phyloP scores from a whole-genome alignment of 192 early-diverging fungal species.

The Gigaspora rosea region DNA sequence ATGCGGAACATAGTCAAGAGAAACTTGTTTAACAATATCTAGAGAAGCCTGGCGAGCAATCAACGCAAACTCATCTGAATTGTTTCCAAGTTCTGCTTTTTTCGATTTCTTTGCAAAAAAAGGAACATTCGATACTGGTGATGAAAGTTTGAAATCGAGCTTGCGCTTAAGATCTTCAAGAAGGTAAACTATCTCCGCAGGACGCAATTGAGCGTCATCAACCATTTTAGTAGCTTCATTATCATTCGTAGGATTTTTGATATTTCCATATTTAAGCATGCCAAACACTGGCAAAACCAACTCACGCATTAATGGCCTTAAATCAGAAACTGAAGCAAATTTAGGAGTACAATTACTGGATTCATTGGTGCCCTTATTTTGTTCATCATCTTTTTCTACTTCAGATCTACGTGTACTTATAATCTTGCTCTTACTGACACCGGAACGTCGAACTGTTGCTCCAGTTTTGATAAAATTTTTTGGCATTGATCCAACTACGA shows the following conservation, averaged over 20 bases:
- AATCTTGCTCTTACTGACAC: conserved; percentile 22
- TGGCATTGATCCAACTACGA: neutral
- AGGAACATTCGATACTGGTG: conserved; percentile 27
- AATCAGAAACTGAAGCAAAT: conserved; percentile 24
- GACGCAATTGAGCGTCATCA: conserved; percentile 31
- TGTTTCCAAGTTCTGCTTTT: conserved; percentile 6
- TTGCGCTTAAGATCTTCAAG: conserved; percentile 52
- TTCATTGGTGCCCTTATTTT: neutral
- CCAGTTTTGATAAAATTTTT: conserved; percentile 4
- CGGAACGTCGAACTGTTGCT: conserved; percentile 10
- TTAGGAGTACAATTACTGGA: neutral
- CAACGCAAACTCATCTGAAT: conserved; percentile 31
- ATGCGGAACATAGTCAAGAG: neutral
- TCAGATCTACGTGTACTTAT: neutral
- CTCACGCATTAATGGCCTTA: conserved; percentile 39
- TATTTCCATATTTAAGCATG: conserved; percentile 9
- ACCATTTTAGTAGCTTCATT: conserved; percentile 7
- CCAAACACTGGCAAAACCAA: conserved; percentile 30
- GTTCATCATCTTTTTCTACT: conserved; percentile 16
- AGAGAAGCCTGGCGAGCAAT: conserved; percentile 39
- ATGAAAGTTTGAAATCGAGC: conserved; percentile 46
- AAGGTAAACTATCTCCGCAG: conserved; percentile 46
- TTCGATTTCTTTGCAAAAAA: conserved; percentile 41
- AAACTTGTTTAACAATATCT: conserved; percentile 43
- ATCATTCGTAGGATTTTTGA: neutral